Evolutionary conservation across 208 protist species (phyloP).

Genomic region (Herpetomonas tarakana): DNA sequence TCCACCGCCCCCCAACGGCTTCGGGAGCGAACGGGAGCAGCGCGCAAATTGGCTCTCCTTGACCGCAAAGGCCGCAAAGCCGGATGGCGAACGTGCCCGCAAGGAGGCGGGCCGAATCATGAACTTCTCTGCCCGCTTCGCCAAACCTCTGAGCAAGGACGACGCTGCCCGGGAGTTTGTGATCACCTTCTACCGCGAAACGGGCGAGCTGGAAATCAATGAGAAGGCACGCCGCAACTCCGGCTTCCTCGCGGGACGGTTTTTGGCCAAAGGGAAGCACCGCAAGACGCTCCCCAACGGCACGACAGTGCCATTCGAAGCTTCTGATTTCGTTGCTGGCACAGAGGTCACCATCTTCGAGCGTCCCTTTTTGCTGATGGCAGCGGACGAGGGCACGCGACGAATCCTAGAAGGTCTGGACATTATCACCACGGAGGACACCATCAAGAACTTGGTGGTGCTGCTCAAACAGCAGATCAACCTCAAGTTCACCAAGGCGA

Average conservation of each 20-base stretch:
- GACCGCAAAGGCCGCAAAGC: slow-evolving; percentile 53
- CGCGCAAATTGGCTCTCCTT: slow-evolving; percentile 81
- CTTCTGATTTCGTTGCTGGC: slow-evolving; percentile 76
- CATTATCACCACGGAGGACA: slow-evolving; percentile 44
- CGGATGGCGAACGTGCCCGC: slow-evolving; percentile 64
- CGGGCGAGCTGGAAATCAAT: slow-evolving; percentile 81
- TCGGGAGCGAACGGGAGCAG: slow-evolving; percentile 85
- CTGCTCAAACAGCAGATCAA: slow-evolving; percentile 82
- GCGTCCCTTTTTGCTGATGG: slow-evolving; percentile 68
- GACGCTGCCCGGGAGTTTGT: slow-evolving; percentile 86
- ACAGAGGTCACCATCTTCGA: slow-evolving; percentile 68
- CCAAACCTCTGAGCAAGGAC: slow-evolving; percentile 50
- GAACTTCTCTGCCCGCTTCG: slow-evolving; percentile 68
- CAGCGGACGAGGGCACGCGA: slow-evolving; percentile 65
- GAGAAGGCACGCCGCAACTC: slow-evolving; percentile 84
- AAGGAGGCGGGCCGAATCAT: slow-evolving; percentile 81
- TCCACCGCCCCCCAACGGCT: slow-evolving; percentile 88
- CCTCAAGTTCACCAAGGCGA: slow-evolving; percentile 64
- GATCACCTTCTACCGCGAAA: slow-evolving; percentile 87
- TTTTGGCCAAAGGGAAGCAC: slow-evolving; percentile 80
- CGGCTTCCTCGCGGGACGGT: slow-evolving; percentile 87
- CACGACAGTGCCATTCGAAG: slow-evolving; percentile 52
- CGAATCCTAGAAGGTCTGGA: slow-evolving; percentile 68
- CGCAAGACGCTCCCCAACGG: slow-evolving; percentile 65
- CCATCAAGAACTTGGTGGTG: slow-evolving; percentile 65